Conservation (phyloP, 2,329 filamentous ascomycete genomes). For the Aulographum hederae region DNA sequence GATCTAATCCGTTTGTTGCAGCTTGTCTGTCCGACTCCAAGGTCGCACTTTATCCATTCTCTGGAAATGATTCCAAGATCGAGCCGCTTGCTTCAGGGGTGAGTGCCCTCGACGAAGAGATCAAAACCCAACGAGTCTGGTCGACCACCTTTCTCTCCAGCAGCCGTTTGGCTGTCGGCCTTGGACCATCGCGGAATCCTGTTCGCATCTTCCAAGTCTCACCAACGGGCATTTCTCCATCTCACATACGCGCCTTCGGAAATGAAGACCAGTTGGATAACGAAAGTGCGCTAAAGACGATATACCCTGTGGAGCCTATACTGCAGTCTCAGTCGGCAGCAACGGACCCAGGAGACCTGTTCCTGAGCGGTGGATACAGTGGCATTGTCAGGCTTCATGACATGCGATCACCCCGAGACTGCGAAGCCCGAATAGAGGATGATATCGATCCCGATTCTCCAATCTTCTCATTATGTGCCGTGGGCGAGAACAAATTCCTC, state of each 20-base stretch:
- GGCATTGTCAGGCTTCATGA: constrained; percentile 39
- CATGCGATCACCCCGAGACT: constrained; percentile 30
- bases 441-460: constrained; percentile 34
- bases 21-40: constrained; percentile 28
- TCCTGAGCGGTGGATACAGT: constrained; percentile 42
- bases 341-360: constrained; percentile 27
- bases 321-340: constrained; percentile 13
- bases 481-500: constrained; percentile 37
- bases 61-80: constrained; percentile 1
- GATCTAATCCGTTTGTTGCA: constrained; percentile 27
- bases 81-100: constrained; percentile 1
- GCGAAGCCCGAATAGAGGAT: constrained; percentile 33
- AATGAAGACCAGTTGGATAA: constrained; percentile 10
- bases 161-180: constrained; percentile 31
- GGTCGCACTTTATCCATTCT: constrained; percentile 27
- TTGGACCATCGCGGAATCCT: constrained; percentile 23
- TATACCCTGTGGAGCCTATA: constrained; percentile 28
- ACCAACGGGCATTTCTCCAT: constrained; percentile 21
- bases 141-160: constrained; percentile 34
- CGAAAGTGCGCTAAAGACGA: constrained; percentile 16
- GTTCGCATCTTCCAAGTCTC: constrained; percentile 32
- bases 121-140: constrained; percentile 21
- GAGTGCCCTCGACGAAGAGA: no score
- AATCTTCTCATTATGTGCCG: constrained; percentile 38
- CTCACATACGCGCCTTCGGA: constrained; percentile 21